phyloP scores from a whole-genome alignment of 2,329 filamentous ascomycete genomes.

The Chaetomiaceae sp. region DNA sequence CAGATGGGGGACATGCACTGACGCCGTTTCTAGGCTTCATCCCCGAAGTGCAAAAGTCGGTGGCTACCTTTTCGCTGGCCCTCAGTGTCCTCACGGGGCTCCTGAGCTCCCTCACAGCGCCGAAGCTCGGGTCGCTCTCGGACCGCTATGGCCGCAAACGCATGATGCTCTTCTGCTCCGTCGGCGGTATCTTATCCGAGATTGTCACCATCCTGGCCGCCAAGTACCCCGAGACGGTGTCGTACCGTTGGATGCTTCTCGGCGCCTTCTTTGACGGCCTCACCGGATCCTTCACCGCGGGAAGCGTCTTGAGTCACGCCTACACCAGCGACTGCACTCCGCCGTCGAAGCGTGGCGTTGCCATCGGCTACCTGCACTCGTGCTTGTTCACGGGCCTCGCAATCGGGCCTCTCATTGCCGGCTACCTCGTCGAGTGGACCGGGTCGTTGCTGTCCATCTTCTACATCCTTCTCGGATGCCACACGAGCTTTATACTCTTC shows the following conservation, averaged over 20 bases:
- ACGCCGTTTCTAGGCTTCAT: conserved; percentile 47
- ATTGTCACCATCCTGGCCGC: conserved; percentile 73
- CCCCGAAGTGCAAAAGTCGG: conserved; percentile 70
- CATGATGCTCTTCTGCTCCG: conserved; percentile 67
- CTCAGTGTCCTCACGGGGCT: conserved; percentile 69
- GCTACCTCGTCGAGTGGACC: conserved; percentile 71
- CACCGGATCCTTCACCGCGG: conserved; percentile 82
- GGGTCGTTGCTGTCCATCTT: conserved; percentile 77
- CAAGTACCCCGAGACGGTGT: conserved; percentile 64
- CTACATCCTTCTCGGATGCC: conserved; percentile 70
- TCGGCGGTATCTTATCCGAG: conserved; percentile 71
- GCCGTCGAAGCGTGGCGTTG: conserved; percentile 71
- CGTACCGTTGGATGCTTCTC: conserved; percentile 74
- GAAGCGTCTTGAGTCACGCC: conserved; percentile 70
- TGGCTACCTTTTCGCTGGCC: conserved; percentile 73
- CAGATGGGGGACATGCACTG: no score
- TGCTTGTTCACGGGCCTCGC: conserved; percentile 87
- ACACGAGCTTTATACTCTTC: conserved; percentile 68
- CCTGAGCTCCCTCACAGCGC: conserved; percentile 74
- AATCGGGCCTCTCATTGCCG: conserved; percentile 75
- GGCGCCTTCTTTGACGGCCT: conserved; percentile 77
- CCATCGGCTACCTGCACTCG: conserved; percentile 86
- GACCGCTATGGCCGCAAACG: conserved; percentile 78
- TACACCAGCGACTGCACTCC: conserved; percentile 87
- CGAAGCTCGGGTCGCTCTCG: conserved; percentile 77